Percentiles rank a stretch among this genome's conserved stretches.
phyloP scores from a whole-genome alignment of 352 stramenopile genomes.

The Pythium biforme region DNA sequence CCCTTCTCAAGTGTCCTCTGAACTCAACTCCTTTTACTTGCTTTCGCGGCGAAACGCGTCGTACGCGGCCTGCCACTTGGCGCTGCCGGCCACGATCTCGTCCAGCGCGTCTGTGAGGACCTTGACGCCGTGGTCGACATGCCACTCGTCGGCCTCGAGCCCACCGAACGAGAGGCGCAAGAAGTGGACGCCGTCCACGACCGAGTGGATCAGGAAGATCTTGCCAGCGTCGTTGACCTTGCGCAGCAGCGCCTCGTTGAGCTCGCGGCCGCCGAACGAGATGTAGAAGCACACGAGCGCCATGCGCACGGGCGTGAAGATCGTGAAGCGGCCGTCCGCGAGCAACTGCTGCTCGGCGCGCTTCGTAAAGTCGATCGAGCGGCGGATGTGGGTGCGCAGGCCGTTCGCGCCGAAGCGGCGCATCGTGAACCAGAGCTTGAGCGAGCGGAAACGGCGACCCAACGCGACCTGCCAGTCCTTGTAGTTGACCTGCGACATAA shows the following conservation, averaged over 20 bases:
- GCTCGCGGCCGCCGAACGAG: constrained; percentile 39
- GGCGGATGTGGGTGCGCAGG: constrained; percentile 52
- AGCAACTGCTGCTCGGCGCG: constrained; percentile 40
- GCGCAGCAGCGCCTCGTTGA: constrained; percentile 51
- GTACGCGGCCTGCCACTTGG: constrained; percentile 35
- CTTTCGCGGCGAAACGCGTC: constrained; percentile 4
- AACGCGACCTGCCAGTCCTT: constrained; percentile 79
- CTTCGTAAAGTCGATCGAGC: constrained; percentile 45
- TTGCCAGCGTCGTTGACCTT: constrained; percentile 58
- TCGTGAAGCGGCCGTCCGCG: constrained; percentile 47
- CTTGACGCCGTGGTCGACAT: constrained; percentile 43
- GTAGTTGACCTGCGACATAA: constrained; percentile 58
- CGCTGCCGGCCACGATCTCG: constrained; percentile 30
- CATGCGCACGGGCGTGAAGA: constrained; percentile 51
- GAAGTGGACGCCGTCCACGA: constrained; percentile 53
- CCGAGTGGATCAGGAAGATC: constrained; percentile 64
- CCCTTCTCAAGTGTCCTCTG: neutral
- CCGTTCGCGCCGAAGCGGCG: constrained; percentile 58
- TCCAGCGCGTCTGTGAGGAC: constrained; percentile 36
- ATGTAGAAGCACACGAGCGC: constrained; percentile 65
- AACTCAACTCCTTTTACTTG: neutral
- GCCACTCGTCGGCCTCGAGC: constrained; percentile 43
- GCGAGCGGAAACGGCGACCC: constrained; percentile 59
- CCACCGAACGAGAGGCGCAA: constrained; percentile 53
- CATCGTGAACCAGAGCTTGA: constrained; percentile 77